Evolutionary conservation across 1,139 yeast species (phyloP).

Genomic region (Taphrina sp.): DNA sequence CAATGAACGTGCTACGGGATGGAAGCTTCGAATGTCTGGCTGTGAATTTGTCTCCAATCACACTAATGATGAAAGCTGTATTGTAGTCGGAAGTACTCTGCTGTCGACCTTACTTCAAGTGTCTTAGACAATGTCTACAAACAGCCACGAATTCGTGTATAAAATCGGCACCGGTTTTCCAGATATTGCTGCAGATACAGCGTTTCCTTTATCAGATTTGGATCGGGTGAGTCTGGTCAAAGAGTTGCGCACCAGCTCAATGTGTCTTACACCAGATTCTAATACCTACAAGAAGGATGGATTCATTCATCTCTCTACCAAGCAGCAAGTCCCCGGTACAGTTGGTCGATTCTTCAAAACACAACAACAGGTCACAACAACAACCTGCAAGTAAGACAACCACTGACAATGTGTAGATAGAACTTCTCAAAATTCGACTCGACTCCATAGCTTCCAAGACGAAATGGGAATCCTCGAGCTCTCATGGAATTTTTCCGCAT

Average conservation of each 20-base stretch:
- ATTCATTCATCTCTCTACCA: constrained; percentile 26
- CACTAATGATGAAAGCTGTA: too few relatives aligned
- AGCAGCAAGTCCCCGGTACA: constrained; percentile 28
- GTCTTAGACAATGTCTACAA: too few relatives aligned
- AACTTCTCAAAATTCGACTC: constrained; percentile 10
- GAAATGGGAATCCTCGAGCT: constrained; percentile 15
- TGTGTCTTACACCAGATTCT: too few relatives aligned
- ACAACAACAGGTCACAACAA: constrained; percentile 1
- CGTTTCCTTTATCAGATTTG: constrained; percentile 21
- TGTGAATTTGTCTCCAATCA: too few relatives aligned
- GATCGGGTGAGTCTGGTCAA: constrained; percentile 19
- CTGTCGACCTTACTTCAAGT: too few relatives aligned
- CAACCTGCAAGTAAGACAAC: background rate
- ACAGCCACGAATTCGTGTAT: constrained; percentile 7
- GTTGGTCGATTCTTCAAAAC: constrained; percentile 26
- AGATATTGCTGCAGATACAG: background rate
- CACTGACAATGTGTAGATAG: background rate
- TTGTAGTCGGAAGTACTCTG: too few relatives aligned
- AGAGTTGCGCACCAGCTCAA: too few relatives aligned
- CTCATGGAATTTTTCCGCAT: constrained; percentile 29
- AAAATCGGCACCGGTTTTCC: constrained; percentile 25
- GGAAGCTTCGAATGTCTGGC: too few relatives aligned
- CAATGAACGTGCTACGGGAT: too few relatives aligned
- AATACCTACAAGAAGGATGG: constrained; percentile 23
- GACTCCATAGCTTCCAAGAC: constrained; percentile 13